phyloP scores from a whole-genome alignment of 495 filamentous ascomycete species.

The Glarea lozoyensis region DNA sequence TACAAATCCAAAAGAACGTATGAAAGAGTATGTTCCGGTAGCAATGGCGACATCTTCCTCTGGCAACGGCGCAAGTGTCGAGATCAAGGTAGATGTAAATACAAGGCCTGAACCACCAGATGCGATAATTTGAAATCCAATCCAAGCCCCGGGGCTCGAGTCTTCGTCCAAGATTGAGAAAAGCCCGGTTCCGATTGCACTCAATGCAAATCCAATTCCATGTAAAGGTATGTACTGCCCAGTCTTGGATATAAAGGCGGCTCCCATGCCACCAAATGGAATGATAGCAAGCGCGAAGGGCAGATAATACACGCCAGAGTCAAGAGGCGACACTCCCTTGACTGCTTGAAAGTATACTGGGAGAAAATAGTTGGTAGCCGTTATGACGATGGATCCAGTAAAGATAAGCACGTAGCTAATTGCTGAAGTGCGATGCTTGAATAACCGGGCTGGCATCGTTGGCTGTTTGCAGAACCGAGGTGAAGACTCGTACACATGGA shows the following conservation, averaged over 20 bases:
- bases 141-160: not conserved
- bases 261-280: not conserved
- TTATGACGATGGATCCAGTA: slow-evolving; percentile 15
- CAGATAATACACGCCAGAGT: slow-evolving; percentile 39
- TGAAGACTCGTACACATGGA: slow-evolving; percentile 18
- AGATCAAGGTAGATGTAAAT: not conserved
- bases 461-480: slow-evolving; percentile 17
- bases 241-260: not conserved
- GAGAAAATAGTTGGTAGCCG: slow-evolving; percentile 34
- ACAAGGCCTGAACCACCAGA: not conserved
- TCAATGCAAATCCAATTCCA: not conserved
- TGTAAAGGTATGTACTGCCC: not conserved
- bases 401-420: slow-evolving; percentile 20
- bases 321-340: slow-evolving; percentile 33
- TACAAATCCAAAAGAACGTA: slow-evolving; percentile 1
- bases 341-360: slow-evolving; percentile 62
- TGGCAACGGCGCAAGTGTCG: not conserved
- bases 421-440: slow-evolving; percentile 22
- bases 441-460: slow-evolving; percentile 22
- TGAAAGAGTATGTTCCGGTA: not conserved
- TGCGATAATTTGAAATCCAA: not conserved
- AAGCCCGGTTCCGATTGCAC: not conserved
- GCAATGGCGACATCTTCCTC: not conserved
- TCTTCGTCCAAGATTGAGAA: not conserved
- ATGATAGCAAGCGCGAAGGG: slow-evolving; percentile 19